phyloP scores from a whole-genome alignment of 108 stramenopile genomes.

The Skeletonema tropicum region DNA sequence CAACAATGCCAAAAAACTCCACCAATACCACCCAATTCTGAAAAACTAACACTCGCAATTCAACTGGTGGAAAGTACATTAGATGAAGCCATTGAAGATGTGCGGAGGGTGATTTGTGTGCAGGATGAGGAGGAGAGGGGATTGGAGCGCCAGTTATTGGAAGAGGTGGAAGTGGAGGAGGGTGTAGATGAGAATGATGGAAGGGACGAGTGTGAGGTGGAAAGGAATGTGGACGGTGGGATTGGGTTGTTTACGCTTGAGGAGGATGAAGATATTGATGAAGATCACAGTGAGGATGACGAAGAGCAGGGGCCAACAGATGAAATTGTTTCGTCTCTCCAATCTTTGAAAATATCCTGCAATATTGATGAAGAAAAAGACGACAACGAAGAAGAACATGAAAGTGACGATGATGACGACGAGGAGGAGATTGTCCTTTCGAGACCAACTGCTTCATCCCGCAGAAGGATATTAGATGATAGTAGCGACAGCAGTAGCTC shows the following conservation, averaged over 20 bases:
- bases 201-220: no score
- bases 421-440: not conserved
- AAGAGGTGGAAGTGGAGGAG: not conserved
- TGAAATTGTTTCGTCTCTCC: not conserved
- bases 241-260: not conserved
- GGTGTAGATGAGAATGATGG: no score
- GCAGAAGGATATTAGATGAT: slow-evolving; percentile 9
- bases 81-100: slow-evolving; percentile 8
- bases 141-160: not conserved
- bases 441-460: not conserved
- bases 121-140: slow-evolving; percentile 3
- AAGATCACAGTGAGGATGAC: not conserved
- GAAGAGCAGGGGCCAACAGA: not conserved
- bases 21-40: slow-evolving; percentile 20
- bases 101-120: not conserved
- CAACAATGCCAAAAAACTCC: not conserved
- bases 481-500: not conserved
- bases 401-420: not conserved
- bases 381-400: no score
- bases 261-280: not conserved
- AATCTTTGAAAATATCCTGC: not conserved
- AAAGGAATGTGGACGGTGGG: not conserved
- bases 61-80: not conserved
- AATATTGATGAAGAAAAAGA: not conserved
- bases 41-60: slow-evolving; percentile 20